Evolutionary conservation across 345 rosid species (phyloP).

Genomic region (Eucalyptus sp.): DNA sequence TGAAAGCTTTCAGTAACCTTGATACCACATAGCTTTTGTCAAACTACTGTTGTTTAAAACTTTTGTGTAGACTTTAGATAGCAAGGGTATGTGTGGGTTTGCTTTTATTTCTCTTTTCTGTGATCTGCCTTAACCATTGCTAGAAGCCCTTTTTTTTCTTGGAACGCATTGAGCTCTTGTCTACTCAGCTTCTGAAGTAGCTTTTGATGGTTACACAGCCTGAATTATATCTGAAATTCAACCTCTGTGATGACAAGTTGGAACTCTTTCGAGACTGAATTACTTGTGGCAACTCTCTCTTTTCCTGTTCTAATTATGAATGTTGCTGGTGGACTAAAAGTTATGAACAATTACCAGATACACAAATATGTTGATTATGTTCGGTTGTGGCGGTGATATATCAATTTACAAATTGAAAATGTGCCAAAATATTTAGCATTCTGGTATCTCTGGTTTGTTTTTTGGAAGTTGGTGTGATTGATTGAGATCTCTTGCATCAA

Average conservation of each 20-base stretch:
- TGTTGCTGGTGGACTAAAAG: neutral
- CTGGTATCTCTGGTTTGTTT: neutral
- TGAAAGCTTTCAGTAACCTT: neutral
- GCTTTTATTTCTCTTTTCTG: neutral
- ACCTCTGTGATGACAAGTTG: neutral
- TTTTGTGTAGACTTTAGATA: neutral
- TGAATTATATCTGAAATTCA: neutral
- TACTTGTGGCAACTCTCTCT: neutral
- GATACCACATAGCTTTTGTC: neutral
- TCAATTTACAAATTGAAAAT: neutral
- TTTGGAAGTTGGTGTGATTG: neutral
- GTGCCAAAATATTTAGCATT: neutral
- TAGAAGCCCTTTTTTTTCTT: neutral
- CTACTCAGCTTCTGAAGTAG: neutral
- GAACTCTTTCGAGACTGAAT: neutral
- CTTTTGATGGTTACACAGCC: neutral
- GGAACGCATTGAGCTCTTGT: neutral
- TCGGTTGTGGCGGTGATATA: neutral
- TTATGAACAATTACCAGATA: neutral
- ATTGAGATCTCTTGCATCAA: neutral
- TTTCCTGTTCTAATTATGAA: neutral
- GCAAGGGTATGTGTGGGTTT: neutral
- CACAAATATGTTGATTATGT: neutral
- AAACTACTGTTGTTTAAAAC: neutral
- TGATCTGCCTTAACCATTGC: neutral